Percentiles rank a stretch among this genome's conserved stretches.
Evolutionary conservation across 75 land plant species (phyloP).

Genomic region (Azolla pinnata): DNA sequence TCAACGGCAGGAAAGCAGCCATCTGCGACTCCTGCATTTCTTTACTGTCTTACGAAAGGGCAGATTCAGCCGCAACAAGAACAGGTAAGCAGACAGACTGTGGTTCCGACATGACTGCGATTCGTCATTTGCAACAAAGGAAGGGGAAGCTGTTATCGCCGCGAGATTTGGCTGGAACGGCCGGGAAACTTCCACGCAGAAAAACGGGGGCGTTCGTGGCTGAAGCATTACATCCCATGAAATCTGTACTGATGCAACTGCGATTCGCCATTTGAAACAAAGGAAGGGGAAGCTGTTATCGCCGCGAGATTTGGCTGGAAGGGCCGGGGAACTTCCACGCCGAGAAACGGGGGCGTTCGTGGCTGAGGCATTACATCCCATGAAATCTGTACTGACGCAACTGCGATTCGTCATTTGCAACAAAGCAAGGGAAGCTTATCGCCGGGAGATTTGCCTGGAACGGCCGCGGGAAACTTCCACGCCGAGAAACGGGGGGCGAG

Average conservation of each 20-base stretch:
- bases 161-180: neutral
- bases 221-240: neutral
- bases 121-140: no score
- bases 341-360: neutral
- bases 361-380: neutral
- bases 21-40: neutral
- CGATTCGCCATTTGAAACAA: neutral
- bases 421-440: no score
- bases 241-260: neutral
- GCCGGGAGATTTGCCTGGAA: neutral
- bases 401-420: neutral
- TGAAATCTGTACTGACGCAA: neutral
- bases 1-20: neutral
- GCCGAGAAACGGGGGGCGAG: neutral
- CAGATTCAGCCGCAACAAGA: neutral
- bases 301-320: neutral
- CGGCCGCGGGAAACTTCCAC: neutral
- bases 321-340: neutral
- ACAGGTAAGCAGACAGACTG: neutral
- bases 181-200: neutral
- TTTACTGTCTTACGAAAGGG: neutral
- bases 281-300: no score
- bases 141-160: no score
- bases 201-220: neutral
- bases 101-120: neutral